phyloP scores from a whole-genome alignment of 2,329 filamentous ascomycete genomes.

The Chalara sp. region DNA sequence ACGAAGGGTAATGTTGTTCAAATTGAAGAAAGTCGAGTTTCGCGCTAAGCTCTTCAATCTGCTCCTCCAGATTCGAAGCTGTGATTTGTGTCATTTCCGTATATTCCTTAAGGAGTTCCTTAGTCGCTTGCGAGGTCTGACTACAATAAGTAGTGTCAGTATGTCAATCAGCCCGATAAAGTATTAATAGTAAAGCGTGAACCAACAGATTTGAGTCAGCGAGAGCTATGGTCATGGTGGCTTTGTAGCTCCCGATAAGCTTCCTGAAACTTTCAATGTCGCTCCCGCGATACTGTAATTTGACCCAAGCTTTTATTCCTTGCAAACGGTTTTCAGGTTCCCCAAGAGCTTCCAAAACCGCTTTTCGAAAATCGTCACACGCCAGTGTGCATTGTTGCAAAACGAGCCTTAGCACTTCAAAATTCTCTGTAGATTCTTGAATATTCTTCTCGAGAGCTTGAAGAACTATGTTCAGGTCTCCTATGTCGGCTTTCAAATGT shows the following conservation, averaged over 20 bases:
- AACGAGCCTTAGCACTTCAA: neutral
- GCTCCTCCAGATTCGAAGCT: no score
- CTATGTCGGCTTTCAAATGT: neutral
- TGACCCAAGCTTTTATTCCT: neutral
- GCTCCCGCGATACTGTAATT: neutral
- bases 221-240: neutral
- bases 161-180: no score
- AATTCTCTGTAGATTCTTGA: neutral
- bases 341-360: neutral
- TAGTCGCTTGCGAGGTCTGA: no score
- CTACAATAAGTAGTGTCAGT: no score
- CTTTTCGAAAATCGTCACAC: neutral
- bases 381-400: neutral
- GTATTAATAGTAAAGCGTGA: neutral
- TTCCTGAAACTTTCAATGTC: neutral
- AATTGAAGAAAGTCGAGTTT: no score
- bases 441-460: neutral
- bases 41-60: no score
- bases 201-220: neutral
- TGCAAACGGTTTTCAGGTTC: neutral
- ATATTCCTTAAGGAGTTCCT: no score
- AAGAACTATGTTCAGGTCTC: neutral
- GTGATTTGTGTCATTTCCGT: no score
- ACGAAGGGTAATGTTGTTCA: no score
- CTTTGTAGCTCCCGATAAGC: neutral